A percentile compares a stretch with the other conserved stretches of the same genome.
These are phyloP conservation scores for Scytalidium sp. DNA, from an alignment of 2,329 filamentous ascomycete genomes.

Conservation along the genomic window DNA sequence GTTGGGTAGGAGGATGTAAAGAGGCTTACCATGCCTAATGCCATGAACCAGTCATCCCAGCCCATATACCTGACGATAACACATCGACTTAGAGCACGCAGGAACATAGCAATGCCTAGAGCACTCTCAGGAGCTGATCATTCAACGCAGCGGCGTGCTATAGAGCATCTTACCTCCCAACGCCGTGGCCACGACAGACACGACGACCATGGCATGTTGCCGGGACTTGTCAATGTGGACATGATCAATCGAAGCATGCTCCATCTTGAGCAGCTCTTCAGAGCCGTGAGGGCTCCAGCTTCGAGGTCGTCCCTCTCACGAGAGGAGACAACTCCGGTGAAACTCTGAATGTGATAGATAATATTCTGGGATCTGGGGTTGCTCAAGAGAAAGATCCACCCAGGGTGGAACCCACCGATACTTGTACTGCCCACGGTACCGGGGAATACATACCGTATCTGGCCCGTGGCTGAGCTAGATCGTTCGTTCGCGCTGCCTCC, in stretches of 20 bases:
- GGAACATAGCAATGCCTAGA: constrained; percentile 8
- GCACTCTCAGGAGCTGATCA: background rate
- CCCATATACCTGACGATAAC: constrained; percentile 7
- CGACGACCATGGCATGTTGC: background rate
- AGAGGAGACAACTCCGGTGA: background rate
- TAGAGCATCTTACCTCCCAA: constrained; percentile 8
- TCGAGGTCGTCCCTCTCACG: background rate
- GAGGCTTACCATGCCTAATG: constrained; percentile 8
- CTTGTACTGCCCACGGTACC: too few relatives aligned
- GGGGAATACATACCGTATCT: too few relatives aligned
- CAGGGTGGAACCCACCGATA: too few relatives aligned
- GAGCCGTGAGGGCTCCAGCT: background rate
- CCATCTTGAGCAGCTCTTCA: background rate
- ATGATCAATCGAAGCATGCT: too few relatives aligned
- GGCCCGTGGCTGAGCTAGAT: too few relatives aligned
- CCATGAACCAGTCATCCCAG: constrained; percentile 11
- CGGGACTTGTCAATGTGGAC: background rate
- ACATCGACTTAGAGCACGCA: constrained; percentile 9
- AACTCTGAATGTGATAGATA: background rate
- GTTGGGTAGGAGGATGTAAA: too few relatives aligned
- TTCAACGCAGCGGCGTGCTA: background rate
- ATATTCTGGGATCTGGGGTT: background rate
- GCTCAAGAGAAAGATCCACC: too few relatives aligned
- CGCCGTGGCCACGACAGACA: constrained; percentile 7
- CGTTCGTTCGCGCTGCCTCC: too few relatives aligned